Base-by-base conservation (phyloP, 1,284 basidiomycete species). In the Malassezia sympodialis region DNA sequence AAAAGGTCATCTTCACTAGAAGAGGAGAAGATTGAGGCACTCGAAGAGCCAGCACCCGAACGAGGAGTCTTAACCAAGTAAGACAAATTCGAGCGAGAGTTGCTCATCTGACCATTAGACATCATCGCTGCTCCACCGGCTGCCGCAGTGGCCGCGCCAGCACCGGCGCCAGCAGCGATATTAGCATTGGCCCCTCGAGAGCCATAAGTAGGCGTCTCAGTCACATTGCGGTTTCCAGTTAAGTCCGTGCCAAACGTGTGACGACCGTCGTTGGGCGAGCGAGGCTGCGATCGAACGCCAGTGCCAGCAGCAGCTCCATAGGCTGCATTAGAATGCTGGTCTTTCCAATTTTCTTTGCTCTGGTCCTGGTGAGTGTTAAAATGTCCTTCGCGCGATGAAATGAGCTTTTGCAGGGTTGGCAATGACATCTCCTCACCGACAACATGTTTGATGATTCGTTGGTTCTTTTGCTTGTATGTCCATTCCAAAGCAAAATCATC, bases 401-500 rank as follows among this genome's bases (percentile, higher is more conserved):
- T 60, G 54, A 66, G 62, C 53, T 69, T 66, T 47, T 62, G 56
- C 28, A 74, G 55, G 5, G 62, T 58, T 3, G 55, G 51, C 10
- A 56, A 58, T 40, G 70, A 65, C 24, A 54, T 43, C 14, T 61
- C 59, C 24, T 62, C 57, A 28, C 72, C 72, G 27, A 71, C 60
- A 12, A 66, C 56, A 51, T 74, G 72, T 17, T 61, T 62, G 37
- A 67, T 56, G 19, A 43, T 45, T n/a, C 59, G 51, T 26, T 70
- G 69, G 32, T 70, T 50, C 55, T 63, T 66, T 48, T 69, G 69
- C 58, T 68, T 60, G 63, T 74, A 74, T 14, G 61, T 32, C 68
- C 68, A 74, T 5, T 61, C 66, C 17, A 68, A 62, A 15, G 62
- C 49, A 44, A 66, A 69, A 53, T 76, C 73, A 2, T 71, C 68